Base-by-base conservation (phyloP, 1,139 yeast species). In the Zygosaccharomyces sapae region DNA sequence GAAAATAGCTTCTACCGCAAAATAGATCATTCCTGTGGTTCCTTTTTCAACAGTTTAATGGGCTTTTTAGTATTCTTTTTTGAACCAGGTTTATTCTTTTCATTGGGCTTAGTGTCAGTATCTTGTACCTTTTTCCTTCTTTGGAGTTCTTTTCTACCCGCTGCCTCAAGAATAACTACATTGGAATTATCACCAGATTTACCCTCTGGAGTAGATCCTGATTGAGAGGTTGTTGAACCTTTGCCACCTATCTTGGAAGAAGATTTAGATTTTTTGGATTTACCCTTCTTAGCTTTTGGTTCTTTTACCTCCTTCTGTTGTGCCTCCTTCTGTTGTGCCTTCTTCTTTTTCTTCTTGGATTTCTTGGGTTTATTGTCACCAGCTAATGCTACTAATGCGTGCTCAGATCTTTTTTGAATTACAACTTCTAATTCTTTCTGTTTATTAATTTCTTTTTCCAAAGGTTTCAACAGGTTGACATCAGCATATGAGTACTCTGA, bases 1-100 rank as follows among this genome's bases (percentile, higher is more conserved):
- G 61, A 83, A 84, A 70, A 61, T 68, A 46, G 70, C 41, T 9
- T 37, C 42, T 9, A 33, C 67, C 38, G 65, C 61, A 50, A 50
- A 55, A 47, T 27, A 40, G 25, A 31, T 22, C 30, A 35, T 22
- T 39, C 45, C 13, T 38, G 20, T 7, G 38, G 27, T 24, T 49
- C 40, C n/a, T 38, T 45, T 25, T 46, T 43, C 27, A 43, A 38
- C 12, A 41, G 16, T 27, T 48, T 45, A 27, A 25, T 24, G 24
- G 41, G 45, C 13, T 34, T 25, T 30, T 22, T 18, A 10, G 19
- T 33, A 12, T 24, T 39, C 31, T 24, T 27, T 38, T 34, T 44
- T 22, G 39, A 12, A 24, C 27, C 10, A 25, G 31, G 8, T 33
- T 29, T 41, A 18, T 45, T 9, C 34, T 47, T 49, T 12, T 27